Conservation (phyloP, 345 rosid genomes). For the Linum usitatissimum region DNA sequence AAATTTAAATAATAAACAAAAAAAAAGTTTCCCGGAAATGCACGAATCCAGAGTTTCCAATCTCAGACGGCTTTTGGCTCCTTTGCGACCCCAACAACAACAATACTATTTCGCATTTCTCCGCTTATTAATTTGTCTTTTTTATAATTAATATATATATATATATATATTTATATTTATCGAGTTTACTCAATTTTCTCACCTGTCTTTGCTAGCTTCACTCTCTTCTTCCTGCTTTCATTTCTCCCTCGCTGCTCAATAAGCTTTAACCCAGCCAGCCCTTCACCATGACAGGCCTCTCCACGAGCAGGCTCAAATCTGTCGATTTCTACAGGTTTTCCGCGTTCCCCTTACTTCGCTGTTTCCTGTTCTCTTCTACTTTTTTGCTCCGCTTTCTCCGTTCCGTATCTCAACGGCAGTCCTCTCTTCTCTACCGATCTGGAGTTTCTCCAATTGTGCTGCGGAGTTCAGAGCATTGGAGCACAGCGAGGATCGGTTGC, state of each 20-base stretch:
- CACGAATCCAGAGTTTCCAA: too few relatives aligned
- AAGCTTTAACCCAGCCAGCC: background rate
- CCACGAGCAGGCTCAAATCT: slow-evolving; percentile 24
- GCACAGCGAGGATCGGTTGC: background rate
- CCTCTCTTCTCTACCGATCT: background rate
- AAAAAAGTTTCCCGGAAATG: too few relatives aligned
- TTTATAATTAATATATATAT: too few relatives aligned
- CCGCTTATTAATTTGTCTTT: too few relatives aligned
- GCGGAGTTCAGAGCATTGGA: background rate
- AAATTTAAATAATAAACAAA: too few relatives aligned
- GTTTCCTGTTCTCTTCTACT: too few relatives aligned
- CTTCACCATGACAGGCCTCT: slow-evolving; percentile 4
- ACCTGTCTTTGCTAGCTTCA: background rate
- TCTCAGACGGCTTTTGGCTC: too few relatives aligned
- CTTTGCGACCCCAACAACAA: too few relatives aligned
- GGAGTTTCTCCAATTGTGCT: background rate
- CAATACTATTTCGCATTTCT: too few relatives aligned
- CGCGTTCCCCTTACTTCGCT: background rate
- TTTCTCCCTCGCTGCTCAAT: background rate
- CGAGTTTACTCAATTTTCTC: too few relatives aligned
- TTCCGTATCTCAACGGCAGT: background rate
- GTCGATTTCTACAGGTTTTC: slow-evolving; percentile 26
- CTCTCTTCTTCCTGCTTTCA: background rate
- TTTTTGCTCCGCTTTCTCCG: background rate
- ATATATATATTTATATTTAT: too few relatives aligned